Evolutionary conservation across 352 stramenopile species (phyloP), one percentile per base, ranked within the genome.

Genomic region (Phytophthora nicotianae): DNA sequence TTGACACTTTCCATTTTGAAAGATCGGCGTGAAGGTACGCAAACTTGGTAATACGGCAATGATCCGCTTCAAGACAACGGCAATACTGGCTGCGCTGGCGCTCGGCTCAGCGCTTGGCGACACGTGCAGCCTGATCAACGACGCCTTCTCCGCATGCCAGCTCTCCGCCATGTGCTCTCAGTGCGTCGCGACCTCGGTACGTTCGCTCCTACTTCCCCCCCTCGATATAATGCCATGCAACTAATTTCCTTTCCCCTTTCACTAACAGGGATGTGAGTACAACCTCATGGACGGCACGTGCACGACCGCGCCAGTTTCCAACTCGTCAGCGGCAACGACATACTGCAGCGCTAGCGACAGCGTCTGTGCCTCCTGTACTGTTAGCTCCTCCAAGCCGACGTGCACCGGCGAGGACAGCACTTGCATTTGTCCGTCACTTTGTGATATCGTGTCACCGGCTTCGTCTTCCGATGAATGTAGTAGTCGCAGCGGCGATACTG

Each of bases 361-460:
- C 4, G 41, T 58, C 33, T 82, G 74, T 40, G 24, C 50, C 9
- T 61, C 42, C 16, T 84, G 75, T 58, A 17, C 43, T 23, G 64
- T 78, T 35, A 77, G 62, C 14, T 47, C 70, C 13, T 53, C 72
- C 14, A 67, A 65, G 5, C 73, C 73, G 10, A 66, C 65, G 17
- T 84, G 75, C 56, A 64, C 50, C 0, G 70, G 75, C 13, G 8
- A 38, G 8, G 71, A 70, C 52, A 42, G 55, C 20, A 26, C 46
- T 11, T 84, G 75, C 68, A 62, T 82, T 50, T 84, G 75, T n/a
- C 68, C 50, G 17, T 81, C 75, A 14, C 58, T 83, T 14, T 81
- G 75, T 40, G 54, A 59, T 19, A 47, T 76, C 48, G 62, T 72
- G 37, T 58, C 64, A 5, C 41, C 52, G 7, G 20, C 27, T 10